Conservation (phyloP, 2,329 filamentous ascomycete species). For the Pestalotiopsis sp. region DNA sequence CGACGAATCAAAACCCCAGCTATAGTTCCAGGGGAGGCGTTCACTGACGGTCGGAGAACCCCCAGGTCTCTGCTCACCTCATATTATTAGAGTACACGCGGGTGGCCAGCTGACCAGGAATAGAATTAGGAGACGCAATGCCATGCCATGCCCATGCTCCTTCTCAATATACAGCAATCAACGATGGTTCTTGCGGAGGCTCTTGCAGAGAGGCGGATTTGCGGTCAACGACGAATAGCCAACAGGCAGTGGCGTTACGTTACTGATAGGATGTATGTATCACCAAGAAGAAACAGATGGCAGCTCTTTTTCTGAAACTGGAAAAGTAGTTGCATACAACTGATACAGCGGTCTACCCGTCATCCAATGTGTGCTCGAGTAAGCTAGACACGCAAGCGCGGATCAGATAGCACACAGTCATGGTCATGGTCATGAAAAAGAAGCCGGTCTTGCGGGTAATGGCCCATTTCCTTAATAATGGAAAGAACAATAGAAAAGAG, state of each 20-base stretch:
- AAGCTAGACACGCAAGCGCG: neutral
- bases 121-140: neutral
- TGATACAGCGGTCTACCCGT: neutral
- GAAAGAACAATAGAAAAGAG: neutral
- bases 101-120: neutral
- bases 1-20: neutral
- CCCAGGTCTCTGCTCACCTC: neutral
- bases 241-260: neutral
- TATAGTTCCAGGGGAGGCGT: neutral
- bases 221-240: neutral
- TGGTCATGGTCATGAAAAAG: neutral
- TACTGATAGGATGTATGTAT: neutral
- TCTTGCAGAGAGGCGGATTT: neutral
- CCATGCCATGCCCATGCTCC: neutral
- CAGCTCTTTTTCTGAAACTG: neutral
- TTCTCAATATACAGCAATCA: neutral
- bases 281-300: neutral
- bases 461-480: neutral
- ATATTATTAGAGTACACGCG: neutral
- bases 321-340: neutral
- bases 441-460: neutral
- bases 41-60: neutral
- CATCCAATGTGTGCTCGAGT: neutral
- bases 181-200: neutral
- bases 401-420: neutral